A percentile compares a stretch with the other conserved stretches of the same genome.
Conservation (phyloP, 768 basidiomycete genomes). For the Trametes elegans region DNA sequence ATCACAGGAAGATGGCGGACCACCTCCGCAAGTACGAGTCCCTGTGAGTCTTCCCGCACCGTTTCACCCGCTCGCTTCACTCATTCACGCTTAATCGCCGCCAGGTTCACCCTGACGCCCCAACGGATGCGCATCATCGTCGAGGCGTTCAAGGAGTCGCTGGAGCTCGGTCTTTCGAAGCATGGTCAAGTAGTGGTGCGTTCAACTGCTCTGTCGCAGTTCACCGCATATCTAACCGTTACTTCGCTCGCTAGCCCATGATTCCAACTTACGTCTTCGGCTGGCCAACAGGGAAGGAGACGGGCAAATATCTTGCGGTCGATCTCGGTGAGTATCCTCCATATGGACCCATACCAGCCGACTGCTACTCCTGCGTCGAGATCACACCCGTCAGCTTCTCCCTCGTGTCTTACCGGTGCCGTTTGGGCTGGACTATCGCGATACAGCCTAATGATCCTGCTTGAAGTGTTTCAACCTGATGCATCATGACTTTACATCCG, state of each 20-base stretch:
- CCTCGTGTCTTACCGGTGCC: too few relatives aligned
- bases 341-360: too few relatives aligned
- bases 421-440: too few relatives aligned
- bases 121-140: slow-evolving; percentile 97
- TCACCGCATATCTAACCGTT: background rate
- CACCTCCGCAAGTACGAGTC: slow-evolving; percentile 89
- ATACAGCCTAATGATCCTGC: background rate
- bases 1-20: slow-evolving; percentile 83
- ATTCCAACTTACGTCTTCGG: slow-evolving; percentile 96
- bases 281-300: slow-evolving; percentile 89
- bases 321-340: slow-evolving; percentile 66
- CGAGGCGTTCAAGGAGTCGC: slow-evolving; percentile 89
- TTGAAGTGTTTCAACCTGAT: background rate
- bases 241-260: slow-evolving; percentile 63
- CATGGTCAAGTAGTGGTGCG: slow-evolving; percentile 84
- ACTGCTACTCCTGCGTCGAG: too few relatives aligned
- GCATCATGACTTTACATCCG: too few relatives aligned
- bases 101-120: slow-evolving; percentile 81
- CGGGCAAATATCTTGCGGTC: slow-evolving; percentile 86
- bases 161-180: slow-evolving; percentile 84
- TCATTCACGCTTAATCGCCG: background rate
- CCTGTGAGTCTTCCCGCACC: slow-evolving; percentile 50
- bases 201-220: slow-evolving; percentile 22
- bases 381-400: too few relatives aligned
- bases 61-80: background rate